phyloP scores from a whole-genome alignment of 2,329 filamentous ascomycete genomes.

The Ophiostoma ulmi region DNA sequence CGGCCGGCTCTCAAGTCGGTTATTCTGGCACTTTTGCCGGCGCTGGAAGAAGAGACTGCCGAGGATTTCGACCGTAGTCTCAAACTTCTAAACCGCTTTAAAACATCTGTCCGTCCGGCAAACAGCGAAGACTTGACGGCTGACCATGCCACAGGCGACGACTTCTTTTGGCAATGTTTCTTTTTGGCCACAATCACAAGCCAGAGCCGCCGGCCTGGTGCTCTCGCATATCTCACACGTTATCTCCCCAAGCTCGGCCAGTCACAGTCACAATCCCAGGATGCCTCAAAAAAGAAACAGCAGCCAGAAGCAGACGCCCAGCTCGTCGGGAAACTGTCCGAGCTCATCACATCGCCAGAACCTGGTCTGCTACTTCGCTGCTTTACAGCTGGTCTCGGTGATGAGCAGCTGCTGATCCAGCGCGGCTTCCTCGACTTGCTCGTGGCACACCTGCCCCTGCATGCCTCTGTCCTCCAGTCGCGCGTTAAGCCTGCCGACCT shows the following conservation, averaged over 20 bases:
- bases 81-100: conserved; percentile 71
- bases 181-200: conserved; percentile 92
- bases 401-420: conserved; percentile 87
- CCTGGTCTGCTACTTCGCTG: conserved; percentile 85
- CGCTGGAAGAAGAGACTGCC: conserved; percentile 90
- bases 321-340: conserved; percentile 51
- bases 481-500: conserved; percentile 70
- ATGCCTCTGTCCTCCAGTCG: conserved; percentile 73
- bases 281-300: conserved; percentile 19
- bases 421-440: conserved; percentile 89
- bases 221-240: conserved; percentile 77
- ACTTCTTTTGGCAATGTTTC: conserved; percentile 98
- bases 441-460: conserved; percentile 81
- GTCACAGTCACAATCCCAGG: conserved; percentile 33
- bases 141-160: conserved; percentile 60
- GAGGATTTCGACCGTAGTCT: conserved; percentile 93
- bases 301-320: conserved; percentile 36
- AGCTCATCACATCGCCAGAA: conserved; percentile 78
- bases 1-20: conserved; percentile 87
- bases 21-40: conserved; percentile 81
- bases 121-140: conserved; percentile 47
- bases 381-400: conserved; percentile 82
- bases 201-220: conserved; percentile 74
- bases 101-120: conserved; percentile 57
- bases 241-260: conserved; percentile 67